Conservation (phyloP, 345 rosid genomes). For the Carallia brachiata region DNA sequence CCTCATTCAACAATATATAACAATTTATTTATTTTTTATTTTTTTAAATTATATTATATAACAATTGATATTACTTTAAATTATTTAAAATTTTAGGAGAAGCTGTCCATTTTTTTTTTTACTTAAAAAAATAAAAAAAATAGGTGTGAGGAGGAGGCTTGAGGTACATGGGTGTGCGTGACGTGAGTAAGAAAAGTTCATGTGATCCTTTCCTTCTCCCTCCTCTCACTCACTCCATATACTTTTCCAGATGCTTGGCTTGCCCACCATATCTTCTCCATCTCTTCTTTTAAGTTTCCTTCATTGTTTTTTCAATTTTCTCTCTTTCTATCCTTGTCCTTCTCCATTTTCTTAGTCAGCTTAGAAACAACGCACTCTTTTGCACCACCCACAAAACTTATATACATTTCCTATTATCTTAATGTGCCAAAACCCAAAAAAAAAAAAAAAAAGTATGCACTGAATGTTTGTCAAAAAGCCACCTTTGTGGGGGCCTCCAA, state of each 20-base stretch:
- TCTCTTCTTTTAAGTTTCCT: conserved; percentile 36
- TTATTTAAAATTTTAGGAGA: too few species aligned
- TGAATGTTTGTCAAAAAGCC: conserved; percentile 41
- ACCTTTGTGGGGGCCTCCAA: conserved; percentile 40
- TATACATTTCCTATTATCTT: neutral
- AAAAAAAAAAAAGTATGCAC: conserved; percentile 40
- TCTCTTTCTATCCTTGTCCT: conserved; percentile 25
- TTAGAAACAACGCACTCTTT: conserved; percentile 74
- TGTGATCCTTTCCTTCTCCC: conserved; percentile 18
- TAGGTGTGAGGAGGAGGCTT: neutral
- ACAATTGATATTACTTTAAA: too few species aligned
- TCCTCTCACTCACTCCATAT: neutral
- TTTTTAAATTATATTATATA: too few species aligned
- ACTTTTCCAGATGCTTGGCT: conserved; percentile 59
- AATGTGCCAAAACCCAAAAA: conserved; percentile 17
- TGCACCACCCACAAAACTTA: conserved; percentile 38
- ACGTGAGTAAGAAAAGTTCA: conserved; percentile 27
- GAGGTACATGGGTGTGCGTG: conserved; percentile 30
- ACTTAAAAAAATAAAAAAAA: conserved; percentile 7
- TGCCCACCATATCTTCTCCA: conserved; percentile 65
- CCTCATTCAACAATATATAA: too few species aligned
- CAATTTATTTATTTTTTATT: too few species aligned
- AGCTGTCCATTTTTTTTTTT: too few species aligned
- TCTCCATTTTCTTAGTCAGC: conserved; percentile 51
- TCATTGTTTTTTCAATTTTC: conserved; percentile 23